These are phyloP conservation scores for Musa acuminata DNA, from an alignment of 176 grass and related monocot genomes.

Conservation along the genomic window DNA sequence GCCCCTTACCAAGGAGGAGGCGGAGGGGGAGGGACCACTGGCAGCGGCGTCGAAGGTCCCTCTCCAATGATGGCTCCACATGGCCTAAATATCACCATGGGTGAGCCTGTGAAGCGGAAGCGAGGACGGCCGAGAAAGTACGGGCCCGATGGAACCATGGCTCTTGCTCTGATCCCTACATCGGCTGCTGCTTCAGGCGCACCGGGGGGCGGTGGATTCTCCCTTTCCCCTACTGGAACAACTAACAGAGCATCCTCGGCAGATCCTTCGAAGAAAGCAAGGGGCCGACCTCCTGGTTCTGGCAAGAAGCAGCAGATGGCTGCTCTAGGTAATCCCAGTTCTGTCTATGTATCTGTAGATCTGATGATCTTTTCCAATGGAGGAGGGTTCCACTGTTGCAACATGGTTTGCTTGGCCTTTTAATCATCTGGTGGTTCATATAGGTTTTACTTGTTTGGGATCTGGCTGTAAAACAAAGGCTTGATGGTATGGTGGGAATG, in stretches of 20 bases:
- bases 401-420: neutral
- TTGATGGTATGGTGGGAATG: neutral
- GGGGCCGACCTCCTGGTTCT: constrained; percentile 70
- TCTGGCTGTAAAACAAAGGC: neutral
- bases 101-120: constrained; percentile 64
- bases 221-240: constrained; percentile 6
- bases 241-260: constrained; percentile 15
- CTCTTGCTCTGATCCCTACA: constrained; percentile 40
- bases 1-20: constrained; percentile 21
- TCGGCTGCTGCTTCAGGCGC: constrained; percentile 10
- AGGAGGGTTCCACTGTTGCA: neutral
- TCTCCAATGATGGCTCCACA: constrained; percentile 15
- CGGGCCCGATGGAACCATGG: constrained; percentile 63
- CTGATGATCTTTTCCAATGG: neutral
- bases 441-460: neutral
- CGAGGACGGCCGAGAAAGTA: constrained; percentile 93
- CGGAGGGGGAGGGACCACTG: constrained; percentile 6
- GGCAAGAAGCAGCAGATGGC: constrained; percentile 80
- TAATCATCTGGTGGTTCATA: neutral
- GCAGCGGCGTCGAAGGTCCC: constrained; percentile 40
- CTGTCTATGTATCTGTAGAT: neutral
- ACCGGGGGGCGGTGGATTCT: constrained; percentile 26
- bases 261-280: constrained; percentile 38
- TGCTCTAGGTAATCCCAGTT: constrained; percentile 38
- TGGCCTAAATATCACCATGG: constrained; percentile 29